phyloP scores from a whole-genome alignment of 257 asterid genomes.

The Solanum raphanifolium region DNA sequence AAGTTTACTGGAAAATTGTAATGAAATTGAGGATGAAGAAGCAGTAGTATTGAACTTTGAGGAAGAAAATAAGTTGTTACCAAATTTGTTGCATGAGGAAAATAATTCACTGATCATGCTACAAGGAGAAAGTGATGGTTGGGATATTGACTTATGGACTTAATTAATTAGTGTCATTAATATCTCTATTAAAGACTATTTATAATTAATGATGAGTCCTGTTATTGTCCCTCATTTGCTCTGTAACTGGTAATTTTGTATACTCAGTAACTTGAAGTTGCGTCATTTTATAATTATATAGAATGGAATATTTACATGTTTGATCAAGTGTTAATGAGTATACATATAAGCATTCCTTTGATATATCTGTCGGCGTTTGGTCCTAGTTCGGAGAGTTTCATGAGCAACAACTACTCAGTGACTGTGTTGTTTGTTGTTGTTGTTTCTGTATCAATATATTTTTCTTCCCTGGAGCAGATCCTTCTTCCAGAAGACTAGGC shows the following conservation, averaged over 20 bases:
- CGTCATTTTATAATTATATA: neutral
- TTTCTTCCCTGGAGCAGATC: conserved; percentile 54
- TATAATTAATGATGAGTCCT: neutral
- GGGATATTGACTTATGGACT: neutral
- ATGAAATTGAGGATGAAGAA: neutral
- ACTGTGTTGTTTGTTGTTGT: conserved; percentile 33
- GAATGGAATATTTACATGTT: neutral
- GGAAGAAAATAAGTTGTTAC: neutral
- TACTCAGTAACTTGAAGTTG: neutral
- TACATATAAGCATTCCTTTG: neutral
- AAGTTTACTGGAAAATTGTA: neutral
- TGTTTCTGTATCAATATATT: conserved; percentile 69
- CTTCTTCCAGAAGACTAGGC: conserved; percentile 80
- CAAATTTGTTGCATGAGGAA: neutral
- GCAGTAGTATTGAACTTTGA: neutral
- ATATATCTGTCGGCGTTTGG: neutral
- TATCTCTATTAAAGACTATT: neutral
- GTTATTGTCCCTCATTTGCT: neutral
- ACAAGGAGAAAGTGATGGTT: neutral
- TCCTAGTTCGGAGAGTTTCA: conserved; percentile 14
- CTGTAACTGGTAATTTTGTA: neutral
- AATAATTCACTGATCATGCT: neutral
- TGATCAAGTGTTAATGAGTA: neutral
- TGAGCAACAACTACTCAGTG: conserved; percentile 48
- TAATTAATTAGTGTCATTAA: neutral